phyloP scores from a whole-genome alignment of 441 rosid species.

The Dalechampia spathulata region DNA sequence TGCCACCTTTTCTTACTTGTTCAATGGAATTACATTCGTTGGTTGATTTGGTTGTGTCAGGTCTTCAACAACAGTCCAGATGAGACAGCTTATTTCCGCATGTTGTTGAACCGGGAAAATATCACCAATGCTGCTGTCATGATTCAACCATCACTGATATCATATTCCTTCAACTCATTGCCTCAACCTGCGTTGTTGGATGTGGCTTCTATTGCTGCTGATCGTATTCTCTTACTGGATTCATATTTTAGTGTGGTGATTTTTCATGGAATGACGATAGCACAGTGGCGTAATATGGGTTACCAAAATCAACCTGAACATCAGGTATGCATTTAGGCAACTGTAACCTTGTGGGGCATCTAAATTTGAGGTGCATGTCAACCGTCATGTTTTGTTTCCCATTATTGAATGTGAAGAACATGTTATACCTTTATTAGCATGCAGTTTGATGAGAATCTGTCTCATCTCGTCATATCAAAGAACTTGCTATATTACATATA shows the following conservation, averaged over 20 bases:
- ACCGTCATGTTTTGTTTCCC: no score
- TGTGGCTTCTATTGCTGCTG: constrained; percentile 95
- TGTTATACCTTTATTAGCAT: no score
- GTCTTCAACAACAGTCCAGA: constrained; percentile 99
- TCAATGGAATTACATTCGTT: constrained; percentile 8
- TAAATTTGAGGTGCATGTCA: no score
- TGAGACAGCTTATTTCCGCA: constrained; percentile 97
- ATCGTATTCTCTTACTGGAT: constrained; percentile 85
- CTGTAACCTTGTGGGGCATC: not conserved
- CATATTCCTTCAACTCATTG: constrained; percentile 73
- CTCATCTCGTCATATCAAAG: no score
- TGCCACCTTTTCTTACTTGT: not conserved
- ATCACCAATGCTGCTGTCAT: constrained; percentile 91
- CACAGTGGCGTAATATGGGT: constrained; percentile 99
- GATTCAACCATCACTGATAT: constrained; percentile 93
- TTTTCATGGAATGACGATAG: constrained; percentile 99
- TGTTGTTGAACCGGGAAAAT: constrained; percentile 87
- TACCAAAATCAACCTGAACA: constrained; percentile 94
- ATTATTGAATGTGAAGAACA: no score
- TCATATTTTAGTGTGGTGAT: constrained; percentile 91
- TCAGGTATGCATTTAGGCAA: constrained; percentile 43
- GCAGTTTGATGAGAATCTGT: no score
- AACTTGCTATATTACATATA: no score
- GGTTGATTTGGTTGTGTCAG: no score
- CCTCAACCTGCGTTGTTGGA: constrained; percentile 94